Evolutionary conservation across 257 asterid genomes (phyloP).

Genomic region (Datura wrightii): DNA sequence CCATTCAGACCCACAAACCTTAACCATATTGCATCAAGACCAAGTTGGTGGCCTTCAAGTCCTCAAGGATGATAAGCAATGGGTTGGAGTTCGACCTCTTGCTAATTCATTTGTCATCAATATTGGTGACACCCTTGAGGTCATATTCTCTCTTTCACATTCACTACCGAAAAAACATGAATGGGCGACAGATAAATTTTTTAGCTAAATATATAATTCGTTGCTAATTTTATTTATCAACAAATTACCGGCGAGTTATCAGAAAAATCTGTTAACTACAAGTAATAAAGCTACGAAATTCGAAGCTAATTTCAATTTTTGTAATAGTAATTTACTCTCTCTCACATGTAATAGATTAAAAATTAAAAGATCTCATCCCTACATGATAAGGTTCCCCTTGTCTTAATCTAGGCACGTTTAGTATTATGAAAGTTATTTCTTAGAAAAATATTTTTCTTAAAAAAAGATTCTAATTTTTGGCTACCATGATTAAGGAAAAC

Average conservation of each 20-base stretch:
- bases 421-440: not conserved
- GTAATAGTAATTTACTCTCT: not conserved
- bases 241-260: not conserved
- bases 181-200: no score
- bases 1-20: slow-evolving; percentile 43
- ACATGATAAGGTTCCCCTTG: not conserved
- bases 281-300: not conserved
- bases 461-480: not conserved
- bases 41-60: slow-evolving; percentile 46
- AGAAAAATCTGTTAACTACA: not conserved
- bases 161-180: not conserved
- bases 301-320: not conserved
- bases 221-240: not conserved
- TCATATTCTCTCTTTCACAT: not conserved
- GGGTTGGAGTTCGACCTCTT: slow-evolving; percentile 40
- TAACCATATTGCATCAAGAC: slow-evolving; percentile 40
- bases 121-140: slow-evolving; percentile 47
- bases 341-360: not conserved
- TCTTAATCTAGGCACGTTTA: not conserved
- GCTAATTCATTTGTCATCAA: slow-evolving; percentile 40
- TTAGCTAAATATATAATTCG: not conserved
- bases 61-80: slow-evolving; percentile 10
- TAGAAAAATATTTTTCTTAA: not conserved
- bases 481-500: not conserved
- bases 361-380: not conserved